phyloP scores from a whole-genome alignment of 2,329 filamentous ascomycete genomes.

The Daldinia eschscholtzii region DNA sequence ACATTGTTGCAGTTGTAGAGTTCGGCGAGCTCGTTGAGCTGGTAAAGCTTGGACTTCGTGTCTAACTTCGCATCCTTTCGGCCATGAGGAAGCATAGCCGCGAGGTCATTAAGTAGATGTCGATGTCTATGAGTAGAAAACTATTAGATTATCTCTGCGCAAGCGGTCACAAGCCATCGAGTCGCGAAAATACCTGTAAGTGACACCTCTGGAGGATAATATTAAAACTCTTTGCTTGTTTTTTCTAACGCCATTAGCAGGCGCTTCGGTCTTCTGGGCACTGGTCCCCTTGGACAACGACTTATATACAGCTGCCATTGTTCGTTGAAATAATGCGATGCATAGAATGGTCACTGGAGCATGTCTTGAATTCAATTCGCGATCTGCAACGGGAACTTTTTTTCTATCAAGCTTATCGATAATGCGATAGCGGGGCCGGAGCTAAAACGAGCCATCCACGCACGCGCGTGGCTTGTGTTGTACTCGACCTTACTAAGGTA shows the following conservation, averaged over 20 bases:
- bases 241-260: slow-evolving; percentile 66
- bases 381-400: slow-evolving; percentile 37
- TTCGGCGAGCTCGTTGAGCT: slow-evolving; percentile 81
- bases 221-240: slow-evolving; percentile 86
- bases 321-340: slow-evolving; percentile 35
- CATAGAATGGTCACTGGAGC: not conserved
- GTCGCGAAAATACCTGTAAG: slow-evolving; percentile 65
- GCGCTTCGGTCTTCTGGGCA: slow-evolving; percentile 63
- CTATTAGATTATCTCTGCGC: slow-evolving; percentile 50
- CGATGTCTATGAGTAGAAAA: slow-evolving; percentile 79
- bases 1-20: slow-evolving; percentile 95
- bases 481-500: not conserved
- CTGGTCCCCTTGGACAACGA: slow-evolving; percentile 73
- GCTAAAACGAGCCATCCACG: not conserved
- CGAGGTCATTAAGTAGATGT: slow-evolving; percentile 90
- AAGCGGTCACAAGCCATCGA: not conserved
- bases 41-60: slow-evolving; percentile 88
- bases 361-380: slow-evolving; percentile 19
- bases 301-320: slow-evolving; percentile 81
- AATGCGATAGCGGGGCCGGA: slow-evolving; percentile 29
- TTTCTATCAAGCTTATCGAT: slow-evolving; percentile 41
- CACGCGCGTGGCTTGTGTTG: slow-evolving; percentile 16
- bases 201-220: slow-evolving; percentile 91
- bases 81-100: slow-evolving; percentile 88
- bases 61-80: slow-evolving; percentile 97